Evolutionary conservation across 441 rosid species (phyloP).

Genomic region (Brassica hybrid): DNA sequence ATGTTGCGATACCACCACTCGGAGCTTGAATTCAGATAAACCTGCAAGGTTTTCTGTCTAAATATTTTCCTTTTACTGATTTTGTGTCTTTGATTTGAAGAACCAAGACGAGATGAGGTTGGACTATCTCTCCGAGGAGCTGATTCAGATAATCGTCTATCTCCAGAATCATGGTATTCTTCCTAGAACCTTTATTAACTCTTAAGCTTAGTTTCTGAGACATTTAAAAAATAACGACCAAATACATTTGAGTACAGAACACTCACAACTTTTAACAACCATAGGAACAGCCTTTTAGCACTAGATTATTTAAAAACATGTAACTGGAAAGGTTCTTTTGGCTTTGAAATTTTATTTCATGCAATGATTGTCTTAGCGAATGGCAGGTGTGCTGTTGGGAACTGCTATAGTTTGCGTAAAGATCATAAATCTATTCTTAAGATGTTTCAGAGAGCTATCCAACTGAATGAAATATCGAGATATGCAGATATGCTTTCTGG

Average conservation of each 20-base stretch:
- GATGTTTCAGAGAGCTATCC: conserved; percentile 85
- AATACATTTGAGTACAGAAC: neutral
- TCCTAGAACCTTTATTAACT: conserved; percentile 17
- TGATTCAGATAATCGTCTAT: conserved; percentile 77
- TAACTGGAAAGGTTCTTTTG: conserved; percentile 8
- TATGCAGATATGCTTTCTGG: conserved; percentile 95
- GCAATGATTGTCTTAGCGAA: conserved; percentile 25
- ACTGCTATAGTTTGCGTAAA: conserved; percentile 88
- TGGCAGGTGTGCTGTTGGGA: conserved; percentile 79
- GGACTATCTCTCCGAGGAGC: conserved; percentile 84
- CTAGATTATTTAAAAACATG: conserved; percentile 8
- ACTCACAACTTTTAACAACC: neutral
- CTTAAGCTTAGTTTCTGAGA: neutral
- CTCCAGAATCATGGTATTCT: conserved; percentile 92
- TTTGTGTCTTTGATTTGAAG: conserved; percentile 50
- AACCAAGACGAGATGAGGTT: conserved; percentile 93
- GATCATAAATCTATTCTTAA: conserved; percentile 91
- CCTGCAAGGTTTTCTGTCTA: neutral
- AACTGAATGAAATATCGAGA: conserved; percentile 81
- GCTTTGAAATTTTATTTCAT: neutral
- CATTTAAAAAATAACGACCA: neutral
- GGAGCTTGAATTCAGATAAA: neutral
- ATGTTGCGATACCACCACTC: neutral
- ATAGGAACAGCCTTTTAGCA: conserved; percentile 16
- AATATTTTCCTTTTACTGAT: neutral